These are phyloP conservation scores for Sporothrix mexicana DNA, from an alignment of 2,329 filamentous ascomycete genomes.

Conservation along the genomic window DNA sequence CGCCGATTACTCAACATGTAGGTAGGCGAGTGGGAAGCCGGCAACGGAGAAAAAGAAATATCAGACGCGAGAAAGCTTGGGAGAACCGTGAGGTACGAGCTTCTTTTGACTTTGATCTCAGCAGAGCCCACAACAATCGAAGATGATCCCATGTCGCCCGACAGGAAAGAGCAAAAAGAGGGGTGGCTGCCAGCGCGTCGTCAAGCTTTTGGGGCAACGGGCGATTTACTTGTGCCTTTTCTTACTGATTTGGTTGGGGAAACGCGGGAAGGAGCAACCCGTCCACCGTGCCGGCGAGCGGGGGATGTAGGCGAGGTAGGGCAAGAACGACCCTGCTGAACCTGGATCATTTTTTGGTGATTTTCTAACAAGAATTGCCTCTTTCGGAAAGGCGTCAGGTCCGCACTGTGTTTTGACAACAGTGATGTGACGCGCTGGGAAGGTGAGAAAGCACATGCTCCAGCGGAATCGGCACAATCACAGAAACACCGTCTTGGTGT, in stretches of 20 bases:
- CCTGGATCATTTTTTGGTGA: not conserved
- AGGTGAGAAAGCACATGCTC: no score
- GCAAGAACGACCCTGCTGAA: not conserved
- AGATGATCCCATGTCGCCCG: not conserved
- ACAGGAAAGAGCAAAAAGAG: not conserved
- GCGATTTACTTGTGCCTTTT: not conserved
- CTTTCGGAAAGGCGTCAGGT: not conserved
- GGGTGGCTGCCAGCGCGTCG: no score
- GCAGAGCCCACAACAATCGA: not conserved
- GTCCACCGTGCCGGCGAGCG: constrained; percentile 10
- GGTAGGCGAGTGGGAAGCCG: not conserved
- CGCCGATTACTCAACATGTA: not conserved
- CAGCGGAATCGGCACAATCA: not conserved
- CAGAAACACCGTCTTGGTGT: not conserved
- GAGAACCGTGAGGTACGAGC: not conserved
- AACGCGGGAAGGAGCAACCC: constrained; percentile 13
- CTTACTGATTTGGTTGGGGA: not conserved
- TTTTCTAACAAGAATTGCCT: not conserved
- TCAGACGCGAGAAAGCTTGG: not conserved
- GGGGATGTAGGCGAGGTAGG: not conserved
- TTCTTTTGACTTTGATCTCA: not conserved
- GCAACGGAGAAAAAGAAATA: constrained; percentile 2
- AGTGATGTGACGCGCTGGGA: not conserved
- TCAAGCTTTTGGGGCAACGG: not conserved
- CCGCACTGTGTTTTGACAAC: not conserved